phyloP scores from a whole-genome alignment of 163 green algal species.

The Botryococcus braunii region DNA sequence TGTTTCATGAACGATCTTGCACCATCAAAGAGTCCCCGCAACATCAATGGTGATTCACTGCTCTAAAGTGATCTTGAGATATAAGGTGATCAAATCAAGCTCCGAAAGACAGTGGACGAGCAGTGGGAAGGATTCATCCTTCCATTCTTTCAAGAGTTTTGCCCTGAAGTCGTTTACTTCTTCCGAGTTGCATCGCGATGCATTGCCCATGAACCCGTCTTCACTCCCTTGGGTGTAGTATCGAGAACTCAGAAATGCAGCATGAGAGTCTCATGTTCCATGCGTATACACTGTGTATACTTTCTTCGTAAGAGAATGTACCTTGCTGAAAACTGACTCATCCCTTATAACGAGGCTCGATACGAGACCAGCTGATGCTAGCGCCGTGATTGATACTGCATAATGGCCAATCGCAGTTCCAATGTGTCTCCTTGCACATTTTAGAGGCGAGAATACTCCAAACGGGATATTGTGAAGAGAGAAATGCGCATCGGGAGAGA shows the following conservation, averaged over 20 bases:
- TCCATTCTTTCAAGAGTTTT: no score
- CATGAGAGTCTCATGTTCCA: not conserved
- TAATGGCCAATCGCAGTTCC: constrained; percentile 59
- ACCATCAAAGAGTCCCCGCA: not conserved
- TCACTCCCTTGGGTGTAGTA: not conserved
- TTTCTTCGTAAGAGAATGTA: no score
- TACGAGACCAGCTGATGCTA: constrained; percentile 9
- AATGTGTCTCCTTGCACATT: constrained; percentile 2
- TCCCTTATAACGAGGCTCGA: no score
- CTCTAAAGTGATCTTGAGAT: no score
- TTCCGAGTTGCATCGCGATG: not conserved
- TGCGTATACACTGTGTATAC: not conserved
- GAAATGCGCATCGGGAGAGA: constrained; percentile 49
- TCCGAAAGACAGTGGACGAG: no score
- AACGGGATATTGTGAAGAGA: constrained; percentile 74
- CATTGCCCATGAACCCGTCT: not conserved
- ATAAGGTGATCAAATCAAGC: no score
- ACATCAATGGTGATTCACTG: not conserved
- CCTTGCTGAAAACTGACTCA: no score
- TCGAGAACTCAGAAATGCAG: not conserved
- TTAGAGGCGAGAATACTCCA: constrained; percentile 43
- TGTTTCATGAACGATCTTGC: not conserved
- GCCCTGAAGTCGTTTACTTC: no score
- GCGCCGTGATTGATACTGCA: constrained; percentile 48
- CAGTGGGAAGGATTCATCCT: no score